Conservation (phyloP, 2,329 filamentous ascomycete genomes). For the Diaporthe sp. region DNA sequence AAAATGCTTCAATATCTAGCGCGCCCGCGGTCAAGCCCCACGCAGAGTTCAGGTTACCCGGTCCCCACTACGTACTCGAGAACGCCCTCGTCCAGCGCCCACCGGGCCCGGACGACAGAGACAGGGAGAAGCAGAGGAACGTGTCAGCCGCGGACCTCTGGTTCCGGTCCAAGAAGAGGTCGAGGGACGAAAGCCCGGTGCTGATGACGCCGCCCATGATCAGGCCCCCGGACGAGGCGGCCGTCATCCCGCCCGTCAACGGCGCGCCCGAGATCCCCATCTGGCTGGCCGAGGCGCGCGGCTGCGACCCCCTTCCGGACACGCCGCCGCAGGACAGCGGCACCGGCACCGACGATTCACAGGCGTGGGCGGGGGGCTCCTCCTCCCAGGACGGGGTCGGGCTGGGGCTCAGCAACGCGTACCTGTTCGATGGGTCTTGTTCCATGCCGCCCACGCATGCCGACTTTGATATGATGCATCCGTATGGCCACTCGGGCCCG, state of each 20-base stretch:
- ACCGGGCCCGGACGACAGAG: constrained; percentile 14
- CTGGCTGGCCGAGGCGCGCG: constrained; percentile 39
- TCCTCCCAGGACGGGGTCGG: neutral
- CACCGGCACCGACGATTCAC: neutral
- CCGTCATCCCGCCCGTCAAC: neutral
- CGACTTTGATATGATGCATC: neutral
- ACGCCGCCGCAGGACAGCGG: neutral
- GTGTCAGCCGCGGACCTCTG: constrained; percentile 31
- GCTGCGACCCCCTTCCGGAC: constrained; percentile 24
- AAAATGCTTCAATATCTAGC: neutral
- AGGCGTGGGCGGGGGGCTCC: neutral
- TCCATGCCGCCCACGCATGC: neutral
- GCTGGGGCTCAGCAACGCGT: constrained; percentile 1
- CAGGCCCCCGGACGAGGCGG: neutral
- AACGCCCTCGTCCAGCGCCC: constrained; percentile 16
- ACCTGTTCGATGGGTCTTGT: constrained; percentile 6
- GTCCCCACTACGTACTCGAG: constrained; percentile 39
- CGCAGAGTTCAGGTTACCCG: constrained; percentile 36
- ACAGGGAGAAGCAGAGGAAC: constrained; percentile 17
- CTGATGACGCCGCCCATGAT: neutral
- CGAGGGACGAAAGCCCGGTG: neutral
- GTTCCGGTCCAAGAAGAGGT: constrained; percentile 18
- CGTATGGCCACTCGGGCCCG: neutral
- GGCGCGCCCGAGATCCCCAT: constrained; percentile 38
- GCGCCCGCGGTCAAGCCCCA: constrained; percentile 31